A percentile compares a stretch with the other conserved stretches of the same genome.
These are phyloP conservation scores for Jaltomata sinuosa DNA, from an alignment of 257 asterid genomes.

Conservation along the genomic window DNA sequence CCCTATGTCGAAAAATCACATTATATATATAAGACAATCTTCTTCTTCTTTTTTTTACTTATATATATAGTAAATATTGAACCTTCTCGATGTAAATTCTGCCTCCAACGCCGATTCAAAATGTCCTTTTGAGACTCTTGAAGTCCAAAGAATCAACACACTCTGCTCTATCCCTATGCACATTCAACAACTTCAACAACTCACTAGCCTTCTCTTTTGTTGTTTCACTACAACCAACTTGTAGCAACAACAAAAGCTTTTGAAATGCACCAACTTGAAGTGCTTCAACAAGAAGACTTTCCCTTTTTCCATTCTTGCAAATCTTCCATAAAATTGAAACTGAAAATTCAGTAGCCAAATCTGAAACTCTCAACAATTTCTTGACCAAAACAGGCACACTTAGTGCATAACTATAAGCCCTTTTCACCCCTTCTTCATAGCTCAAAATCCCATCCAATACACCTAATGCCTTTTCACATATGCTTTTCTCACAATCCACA, in stretches of 20 bases:
- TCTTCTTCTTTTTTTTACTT: too few species aligned
- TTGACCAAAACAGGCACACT: conserved; percentile 38
- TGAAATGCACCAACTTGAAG: conserved; percentile 43
- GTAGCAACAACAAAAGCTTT: conserved; percentile 39
- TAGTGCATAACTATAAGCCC: conserved; percentile 23
- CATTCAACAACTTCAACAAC: conserved; percentile 34
- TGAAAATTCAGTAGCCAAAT: conserved; percentile 36
- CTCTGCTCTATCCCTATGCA: conserved; percentile 20
- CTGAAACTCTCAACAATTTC: conserved; percentile 44
- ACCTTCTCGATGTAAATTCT: neutral
- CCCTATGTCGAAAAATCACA: neutral
- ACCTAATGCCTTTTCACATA: conserved; percentile 44
- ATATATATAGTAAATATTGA: neutral
- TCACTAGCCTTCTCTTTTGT: conserved; percentile 42
- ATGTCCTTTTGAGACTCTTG: conserved; percentile 34
- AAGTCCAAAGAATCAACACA: conserved; percentile 44
- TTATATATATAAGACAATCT: too few species aligned
- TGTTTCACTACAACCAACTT: conserved; percentile 34
- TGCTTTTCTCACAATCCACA: conserved; percentile 38
- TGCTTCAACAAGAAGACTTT: conserved; percentile 21
- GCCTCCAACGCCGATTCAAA: neutral
- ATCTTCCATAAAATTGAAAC: conserved; percentile 39
- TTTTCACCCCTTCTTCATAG: conserved; percentile 24
- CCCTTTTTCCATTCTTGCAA: conserved; percentile 1
- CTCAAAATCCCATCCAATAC: conserved; percentile 40